These are phyloP conservation scores for Amphibolis antarctica DNA, from an alignment of 106 monocot genomes.

Conservation along the genomic window DNA sequence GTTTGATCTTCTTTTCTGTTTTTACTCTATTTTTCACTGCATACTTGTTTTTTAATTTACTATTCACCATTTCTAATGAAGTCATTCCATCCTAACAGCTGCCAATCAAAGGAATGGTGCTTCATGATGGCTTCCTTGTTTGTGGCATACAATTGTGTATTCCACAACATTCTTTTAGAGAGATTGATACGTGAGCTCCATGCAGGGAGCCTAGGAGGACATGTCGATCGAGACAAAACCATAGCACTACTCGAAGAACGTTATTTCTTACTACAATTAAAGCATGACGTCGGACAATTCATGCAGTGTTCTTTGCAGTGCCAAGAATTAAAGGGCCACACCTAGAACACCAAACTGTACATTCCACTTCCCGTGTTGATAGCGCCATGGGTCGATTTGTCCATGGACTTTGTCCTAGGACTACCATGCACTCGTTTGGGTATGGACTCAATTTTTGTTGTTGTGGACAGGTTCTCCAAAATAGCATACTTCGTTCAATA, in stretches of 20 bases:
- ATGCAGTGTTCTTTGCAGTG: too few relatives aligned
- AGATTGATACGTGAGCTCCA: not conserved
- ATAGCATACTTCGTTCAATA: slow-evolving; percentile 7
- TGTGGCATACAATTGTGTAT: not conserved
- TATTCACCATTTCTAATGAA: too few relatives aligned
- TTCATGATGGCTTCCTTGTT: not conserved
- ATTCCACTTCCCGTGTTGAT: not conserved
- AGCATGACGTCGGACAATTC: not conserved
- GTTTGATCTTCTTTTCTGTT: too few relatives aligned
- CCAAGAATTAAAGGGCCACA: not conserved
- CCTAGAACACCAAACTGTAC: not conserved
- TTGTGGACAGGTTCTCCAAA: slow-evolving; percentile 3
- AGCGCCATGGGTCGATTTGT: not conserved
- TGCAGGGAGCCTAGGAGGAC: not conserved
- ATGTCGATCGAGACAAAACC: not conserved
- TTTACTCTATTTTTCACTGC: too few relatives aligned
- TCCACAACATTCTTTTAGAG: not conserved
- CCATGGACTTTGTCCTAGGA: slow-evolving; percentile 6
- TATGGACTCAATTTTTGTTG: slow-evolving; percentile 2
- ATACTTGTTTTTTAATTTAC: too few relatives aligned
- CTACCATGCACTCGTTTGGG: not conserved
- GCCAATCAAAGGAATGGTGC: not conserved
- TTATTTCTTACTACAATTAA: not conserved
- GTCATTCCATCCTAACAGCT: too few relatives aligned
- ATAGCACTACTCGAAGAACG: not conserved